These are phyloP conservation scores for Austroboletus festivus DNA, from an alignment of 768 basidiomycete species.

Conservation along the genomic window DNA sequence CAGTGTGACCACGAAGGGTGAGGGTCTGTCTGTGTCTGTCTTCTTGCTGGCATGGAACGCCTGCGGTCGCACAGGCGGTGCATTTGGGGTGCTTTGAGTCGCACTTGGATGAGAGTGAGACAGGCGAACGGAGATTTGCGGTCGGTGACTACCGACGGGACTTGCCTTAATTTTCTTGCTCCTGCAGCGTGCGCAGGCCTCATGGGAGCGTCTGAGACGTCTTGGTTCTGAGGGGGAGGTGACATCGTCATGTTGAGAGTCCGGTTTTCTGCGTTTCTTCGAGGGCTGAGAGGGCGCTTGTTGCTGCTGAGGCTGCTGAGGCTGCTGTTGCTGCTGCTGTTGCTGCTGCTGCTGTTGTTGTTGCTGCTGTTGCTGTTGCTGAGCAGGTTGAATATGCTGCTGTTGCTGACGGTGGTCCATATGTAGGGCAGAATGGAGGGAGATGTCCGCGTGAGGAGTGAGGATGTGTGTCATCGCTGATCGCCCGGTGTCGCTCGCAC, in stretches of 20 bases:
- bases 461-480: constrained; percentile 46
- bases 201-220: constrained; percentile 82
- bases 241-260: constrained; percentile 53
- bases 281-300: constrained; percentile 35
- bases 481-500: constrained; percentile 13
- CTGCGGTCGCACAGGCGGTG: constrained; percentile 79
- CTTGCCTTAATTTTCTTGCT: constrained; percentile 94
- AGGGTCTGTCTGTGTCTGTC: constrained; percentile 85
- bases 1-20: constrained; percentile 80
- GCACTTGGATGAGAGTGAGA: constrained; percentile 55
- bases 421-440: constrained; percentile 60
- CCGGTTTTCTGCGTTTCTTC: constrained; percentile 62
- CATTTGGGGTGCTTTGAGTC: constrained; percentile 88
- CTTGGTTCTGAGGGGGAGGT: constrained; percentile 65
- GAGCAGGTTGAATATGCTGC: constrained; percentile 39
- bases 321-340: constrained; percentile 32
- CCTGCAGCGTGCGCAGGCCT: constrained; percentile 90
- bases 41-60: constrained; percentile 80
- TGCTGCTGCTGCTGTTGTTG: constrained; percentile 33
- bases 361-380: constrained; percentile 41
- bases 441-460: constrained; percentile 45
- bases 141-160: constrained; percentile 69
- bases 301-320: constrained; percentile 26
- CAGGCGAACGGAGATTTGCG: constrained; percentile 72
- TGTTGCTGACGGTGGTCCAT: constrained; percentile 64